Percentiles rank a stretch among this genome's conserved stretches.
Evolutionary conservation across 2,329 filamentous ascomycete species (phyloP).

Genomic region (Penicillium capsulatum): DNA sequence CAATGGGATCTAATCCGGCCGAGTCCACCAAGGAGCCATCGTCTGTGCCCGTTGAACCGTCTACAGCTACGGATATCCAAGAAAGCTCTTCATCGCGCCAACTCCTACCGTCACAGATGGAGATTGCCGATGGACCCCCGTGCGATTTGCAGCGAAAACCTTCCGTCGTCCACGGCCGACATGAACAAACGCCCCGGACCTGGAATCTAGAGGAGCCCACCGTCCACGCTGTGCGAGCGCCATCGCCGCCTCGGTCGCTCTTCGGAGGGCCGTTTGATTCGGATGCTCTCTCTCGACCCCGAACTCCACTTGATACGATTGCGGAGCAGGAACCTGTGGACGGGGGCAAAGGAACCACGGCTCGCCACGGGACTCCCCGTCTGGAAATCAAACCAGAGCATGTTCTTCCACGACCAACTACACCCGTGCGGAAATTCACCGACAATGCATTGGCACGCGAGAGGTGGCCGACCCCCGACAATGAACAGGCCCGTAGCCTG

Average conservation of each 20-base stretch:
- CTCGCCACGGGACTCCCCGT: conserved; percentile 28
- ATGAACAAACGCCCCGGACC: conserved; percentile 23
- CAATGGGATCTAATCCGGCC: too few relatives aligned
- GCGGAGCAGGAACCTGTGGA: conserved; percentile 45
- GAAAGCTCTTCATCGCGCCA: conserved; percentile 13
- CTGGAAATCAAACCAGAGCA: conserved; percentile 42
- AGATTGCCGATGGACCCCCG: conserved; percentile 18
- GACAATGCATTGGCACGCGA: conserved; percentile 32
- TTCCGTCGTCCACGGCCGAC: conserved; percentile 36
- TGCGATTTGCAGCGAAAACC: conserved; percentile 33
- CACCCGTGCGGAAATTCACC: conserved; percentile 32
- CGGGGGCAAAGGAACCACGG: conserved; percentile 39
- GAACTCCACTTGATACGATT: conserved; percentile 49
- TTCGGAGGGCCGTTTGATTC: conserved; percentile 32
- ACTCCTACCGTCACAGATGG: conserved; percentile 15
- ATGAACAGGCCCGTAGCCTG: conserved; percentile 15
- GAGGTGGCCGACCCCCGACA: conserved; percentile 29
- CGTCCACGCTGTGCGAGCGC: conserved; percentile 12
- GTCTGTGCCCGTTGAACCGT: conserved; percentile 46
- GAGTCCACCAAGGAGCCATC: conserved; percentile 45
- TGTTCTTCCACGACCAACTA: conserved; percentile 31
- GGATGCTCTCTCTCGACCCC: conserved; percentile 34
- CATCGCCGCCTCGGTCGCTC: conserved; percentile 32
- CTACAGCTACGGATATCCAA: conserved; percentile 15
- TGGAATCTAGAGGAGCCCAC: conserved; percentile 30